Percentiles rank a stretch among this genome's conserved stretches.
These are phyloP conservation scores for Phytopythium montanum DNA, from an alignment of 352 stramenopile genomes.

Conservation along the genomic window DNA sequence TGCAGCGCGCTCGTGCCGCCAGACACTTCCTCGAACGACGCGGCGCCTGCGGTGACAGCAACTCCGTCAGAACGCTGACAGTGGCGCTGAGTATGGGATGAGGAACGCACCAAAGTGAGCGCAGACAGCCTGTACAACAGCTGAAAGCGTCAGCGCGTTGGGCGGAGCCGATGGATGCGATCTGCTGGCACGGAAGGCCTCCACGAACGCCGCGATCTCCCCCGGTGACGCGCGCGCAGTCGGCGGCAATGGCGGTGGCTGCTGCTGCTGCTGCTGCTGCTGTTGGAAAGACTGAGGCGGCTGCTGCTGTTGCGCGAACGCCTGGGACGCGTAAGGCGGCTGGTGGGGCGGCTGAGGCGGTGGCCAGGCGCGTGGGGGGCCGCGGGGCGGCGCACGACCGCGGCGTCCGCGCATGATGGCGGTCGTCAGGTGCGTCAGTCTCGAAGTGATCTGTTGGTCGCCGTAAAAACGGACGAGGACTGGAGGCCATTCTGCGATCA, in stretches of 20 bases:
- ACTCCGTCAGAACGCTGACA: background rate
- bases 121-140: conserved; percentile 51
- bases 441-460: no score
- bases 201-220: conserved; percentile 60
- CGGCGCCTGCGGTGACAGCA: conserved; percentile 24
- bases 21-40: conserved; percentile 52
- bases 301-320: background rate
- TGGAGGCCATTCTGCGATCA: no score
- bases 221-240: conserved; percentile 21
- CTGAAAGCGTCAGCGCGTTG: conserved; percentile 49
- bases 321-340: no score
- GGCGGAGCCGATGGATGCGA: conserved; percentile 44
- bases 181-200: conserved; percentile 42
- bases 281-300: background rate
- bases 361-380: conserved; percentile 19
- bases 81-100: background rate
- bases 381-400: conserved; percentile 1
- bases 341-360: conserved; percentile 33
- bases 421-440: no score
- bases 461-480: no score
- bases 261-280: background rate
- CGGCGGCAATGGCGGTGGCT: conserved; percentile 4
- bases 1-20: conserved; percentile 32
- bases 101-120: conserved; percentile 51
- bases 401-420: background rate